Conservation (phyloP, 108 stramenopile species). For the Cyclotella choctawhatcheeana region DNA sequence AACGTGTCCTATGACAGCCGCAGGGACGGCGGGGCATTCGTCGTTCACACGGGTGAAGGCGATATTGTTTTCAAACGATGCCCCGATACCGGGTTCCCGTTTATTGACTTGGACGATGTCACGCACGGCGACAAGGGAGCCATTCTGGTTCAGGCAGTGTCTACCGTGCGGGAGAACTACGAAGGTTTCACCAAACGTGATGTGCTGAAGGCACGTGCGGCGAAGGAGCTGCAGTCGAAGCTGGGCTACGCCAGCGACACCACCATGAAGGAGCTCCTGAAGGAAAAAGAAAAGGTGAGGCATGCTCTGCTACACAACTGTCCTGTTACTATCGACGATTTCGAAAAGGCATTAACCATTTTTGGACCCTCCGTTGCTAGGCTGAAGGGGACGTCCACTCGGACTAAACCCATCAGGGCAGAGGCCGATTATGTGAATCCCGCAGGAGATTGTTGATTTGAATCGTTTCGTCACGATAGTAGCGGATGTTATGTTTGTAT, state of each 20-base stretch:
- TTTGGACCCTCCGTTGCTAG: slow-evolving; percentile 40
- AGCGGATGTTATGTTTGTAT: slow-evolving; percentile 48
- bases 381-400: slow-evolving; percentile 33
- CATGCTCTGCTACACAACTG: slow-evolving; percentile 25
- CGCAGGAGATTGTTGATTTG: slow-evolving; percentile 12
- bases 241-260: slow-evolving; percentile 22
- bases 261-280: neutral
- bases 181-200: slow-evolving; percentile 41
- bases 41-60: slow-evolving; percentile 25
- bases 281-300: slow-evolving; percentile 20
- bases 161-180: slow-evolving; percentile 22
- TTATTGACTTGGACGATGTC: slow-evolving; percentile 7
- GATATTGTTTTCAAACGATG: slow-evolving; percentile 1
- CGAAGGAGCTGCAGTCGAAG: slow-evolving; percentile 19
- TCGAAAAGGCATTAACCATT: slow-evolving; percentile 20
- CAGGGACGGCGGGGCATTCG: neutral
- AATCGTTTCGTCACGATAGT: slow-evolving; percentile 34
- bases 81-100: slow-evolving; percentile 8
- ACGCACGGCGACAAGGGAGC: neutral
- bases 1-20: slow-evolving; percentile 26
- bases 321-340: slow-evolving; percentile 19
- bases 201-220: slow-evolving; percentile 19
- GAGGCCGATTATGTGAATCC: slow-evolving; percentile 22
- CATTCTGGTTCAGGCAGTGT: slow-evolving; percentile 1
- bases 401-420: slow-evolving; percentile 18